A percentile compares a stretch with the other conserved stretches of the same genome.
Evolutionary conservation across 257 asterid genomes (phyloP).

Genomic region (Henckelia pumila): DNA sequence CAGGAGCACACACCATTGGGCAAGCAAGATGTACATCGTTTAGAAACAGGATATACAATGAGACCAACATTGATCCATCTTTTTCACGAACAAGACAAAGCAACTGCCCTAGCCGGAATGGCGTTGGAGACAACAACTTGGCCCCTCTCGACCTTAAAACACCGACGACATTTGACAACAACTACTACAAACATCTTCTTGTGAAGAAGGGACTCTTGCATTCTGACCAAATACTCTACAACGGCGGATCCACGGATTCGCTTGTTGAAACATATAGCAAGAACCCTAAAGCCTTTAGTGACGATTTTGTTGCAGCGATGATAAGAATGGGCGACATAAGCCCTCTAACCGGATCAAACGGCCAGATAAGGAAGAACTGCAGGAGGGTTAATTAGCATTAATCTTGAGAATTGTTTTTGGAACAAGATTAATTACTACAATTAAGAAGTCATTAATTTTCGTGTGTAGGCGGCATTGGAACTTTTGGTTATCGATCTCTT

Average conservation of each 20-base stretch:
- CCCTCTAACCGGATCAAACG: constrained; percentile 45
- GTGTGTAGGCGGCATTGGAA: neutral
- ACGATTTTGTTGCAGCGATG: constrained; percentile 45
- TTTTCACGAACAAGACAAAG: constrained; percentile 34
- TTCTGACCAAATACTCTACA: constrained; percentile 40
- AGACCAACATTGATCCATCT: constrained; percentile 37
- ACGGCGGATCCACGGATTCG: constrained; percentile 34
- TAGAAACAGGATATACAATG: constrained; percentile 39
- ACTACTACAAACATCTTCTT: constrained; percentile 33
- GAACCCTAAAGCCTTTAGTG: constrained; percentile 22
- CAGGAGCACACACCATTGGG: constrained; percentile 62
- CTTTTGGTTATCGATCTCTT: no score
- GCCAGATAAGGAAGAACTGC: constrained; percentile 39
- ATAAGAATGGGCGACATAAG: constrained; percentile 44
- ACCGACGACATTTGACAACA: constrained; percentile 30
- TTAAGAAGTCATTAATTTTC: neutral
- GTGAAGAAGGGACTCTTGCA: constrained; percentile 35
- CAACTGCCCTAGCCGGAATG: constrained; percentile 31
- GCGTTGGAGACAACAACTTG: constrained; percentile 43
- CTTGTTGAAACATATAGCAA: constrained; percentile 35
- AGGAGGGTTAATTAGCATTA: constrained; percentile 23
- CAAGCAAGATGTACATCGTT: constrained; percentile 41
- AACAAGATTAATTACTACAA: neutral
- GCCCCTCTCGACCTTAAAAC: constrained; percentile 39
- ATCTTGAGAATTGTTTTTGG: no score